Percentiles rank a stretch among this genome's conserved stretches.
These are phyloP conservation scores for Benincasa hispida DNA, from an alignment of 306 rosid species.

Conservation along the genomic window DNA sequence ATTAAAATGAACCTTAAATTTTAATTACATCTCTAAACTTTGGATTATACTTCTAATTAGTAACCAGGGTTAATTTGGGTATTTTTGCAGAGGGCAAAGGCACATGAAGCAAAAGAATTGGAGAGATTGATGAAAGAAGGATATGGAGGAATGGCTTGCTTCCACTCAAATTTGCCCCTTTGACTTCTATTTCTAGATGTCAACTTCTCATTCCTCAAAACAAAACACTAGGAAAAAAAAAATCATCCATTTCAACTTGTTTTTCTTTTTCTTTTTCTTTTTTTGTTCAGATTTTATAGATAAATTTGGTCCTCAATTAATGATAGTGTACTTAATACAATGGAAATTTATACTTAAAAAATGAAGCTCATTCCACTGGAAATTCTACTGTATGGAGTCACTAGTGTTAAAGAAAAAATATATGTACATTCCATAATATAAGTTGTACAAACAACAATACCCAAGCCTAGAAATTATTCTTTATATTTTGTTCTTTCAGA, in stretches of 20 bases:
- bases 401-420: neutral
- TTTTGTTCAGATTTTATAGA: neutral
- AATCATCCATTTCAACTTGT: constrained; percentile 15
- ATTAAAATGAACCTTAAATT: neutral
- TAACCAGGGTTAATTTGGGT: neutral
- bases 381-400: neutral
- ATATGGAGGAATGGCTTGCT: constrained; percentile 47
- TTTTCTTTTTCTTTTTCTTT: neutral
- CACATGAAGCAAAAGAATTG: constrained; percentile 58
- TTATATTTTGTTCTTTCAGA: no score
- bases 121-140: constrained; percentile 52
- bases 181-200: constrained; percentile 49
- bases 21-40: neutral
- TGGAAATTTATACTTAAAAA: neutral
- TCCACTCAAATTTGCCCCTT: constrained; percentile 66
- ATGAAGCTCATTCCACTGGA: neutral
- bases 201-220: constrained; percentile 23
- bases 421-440: neutral
- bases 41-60: neutral
- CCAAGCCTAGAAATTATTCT: neutral
- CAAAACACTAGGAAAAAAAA: constrained; percentile 20
- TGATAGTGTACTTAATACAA: constrained; percentile 5
- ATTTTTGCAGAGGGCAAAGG: constrained; percentile 54
- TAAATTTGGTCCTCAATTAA: neutral
- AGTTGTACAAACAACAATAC: neutral